phyloP scores from a whole-genome alignment of 2,329 filamentous ascomycete genomes.

The Aaosphaeria arxii region DNA sequence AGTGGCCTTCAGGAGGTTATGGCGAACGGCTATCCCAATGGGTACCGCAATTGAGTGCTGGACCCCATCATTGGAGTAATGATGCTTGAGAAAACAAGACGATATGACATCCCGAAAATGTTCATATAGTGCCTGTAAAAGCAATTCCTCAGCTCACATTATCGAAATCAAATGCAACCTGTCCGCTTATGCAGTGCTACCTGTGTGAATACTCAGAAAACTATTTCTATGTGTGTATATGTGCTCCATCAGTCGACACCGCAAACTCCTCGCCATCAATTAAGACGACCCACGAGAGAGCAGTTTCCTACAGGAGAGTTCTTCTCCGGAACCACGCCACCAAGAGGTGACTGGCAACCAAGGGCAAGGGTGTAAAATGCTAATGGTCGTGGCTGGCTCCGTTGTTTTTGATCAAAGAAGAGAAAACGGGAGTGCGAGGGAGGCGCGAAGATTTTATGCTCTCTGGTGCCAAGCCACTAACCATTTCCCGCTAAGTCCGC shows the following conservation, averaged over 20 bases:
- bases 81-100: no score
- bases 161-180: no score
- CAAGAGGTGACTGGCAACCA: constrained; percentile 64
- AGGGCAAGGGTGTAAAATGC: constrained; percentile 54
- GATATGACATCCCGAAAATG: no score
- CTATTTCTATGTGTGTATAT: constrained; percentile 34
- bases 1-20: constrained; percentile 17
- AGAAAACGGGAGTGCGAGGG: constrained; percentile 36
- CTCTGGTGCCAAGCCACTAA: constrained; percentile 1
- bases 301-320: constrained; percentile 66
- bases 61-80: no score
- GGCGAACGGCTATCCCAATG: constrained; percentile 30
- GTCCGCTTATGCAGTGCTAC: no score
- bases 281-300: constrained; percentile 66
- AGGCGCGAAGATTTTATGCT: constrained; percentile 19
- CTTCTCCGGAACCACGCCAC: constrained; percentile 64
- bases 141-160: no score
- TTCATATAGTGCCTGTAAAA: no score
- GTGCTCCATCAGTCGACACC: constrained; percentile 71
- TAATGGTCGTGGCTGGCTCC: constrained; percentile 67
- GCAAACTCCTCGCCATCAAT: constrained; percentile 67
- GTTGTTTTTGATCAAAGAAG: constrained; percentile 59
- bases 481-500: constrained; percentile 12
- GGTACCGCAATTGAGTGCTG: constrained; percentile 23
- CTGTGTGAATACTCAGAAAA: neutral